These are phyloP conservation scores for Yamadazyma tumulicola DNA, from an alignment of 805 yeast genomes.

Conservation along the genomic window DNA sequence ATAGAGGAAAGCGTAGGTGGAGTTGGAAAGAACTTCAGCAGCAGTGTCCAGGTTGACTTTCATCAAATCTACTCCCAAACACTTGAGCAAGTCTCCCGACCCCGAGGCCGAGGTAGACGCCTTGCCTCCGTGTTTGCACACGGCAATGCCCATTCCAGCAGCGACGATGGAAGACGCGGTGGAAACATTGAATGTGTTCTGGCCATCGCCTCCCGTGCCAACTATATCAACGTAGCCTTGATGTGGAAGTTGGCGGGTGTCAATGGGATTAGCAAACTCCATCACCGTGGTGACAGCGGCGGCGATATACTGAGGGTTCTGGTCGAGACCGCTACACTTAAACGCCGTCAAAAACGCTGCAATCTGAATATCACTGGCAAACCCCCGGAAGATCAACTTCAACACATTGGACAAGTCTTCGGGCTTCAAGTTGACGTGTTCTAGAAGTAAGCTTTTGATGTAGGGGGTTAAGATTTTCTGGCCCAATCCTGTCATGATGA, in stretches of 20 bases:
- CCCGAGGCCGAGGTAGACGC: slow-evolving; percentile 94
- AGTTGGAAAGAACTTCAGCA: slow-evolving; percentile 50
- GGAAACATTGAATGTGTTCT: slow-evolving; percentile 93
- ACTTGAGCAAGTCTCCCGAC: slow-evolving; percentile 80
- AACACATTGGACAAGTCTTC: slow-evolving; percentile 64
- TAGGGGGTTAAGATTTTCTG: slow-evolving; percentile 46
- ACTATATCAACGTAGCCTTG: slow-evolving; percentile 79
- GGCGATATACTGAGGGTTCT: slow-evolving; percentile 76
- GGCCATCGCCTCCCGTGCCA: slow-evolving; percentile 99
- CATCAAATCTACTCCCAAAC: slow-evolving; percentile 78
- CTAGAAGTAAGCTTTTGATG: slow-evolving; percentile 58
- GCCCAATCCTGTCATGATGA: slow-evolving; percentile 6
- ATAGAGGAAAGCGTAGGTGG: slow-evolving; percentile 65
- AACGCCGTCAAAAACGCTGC: slow-evolving; percentile 80
- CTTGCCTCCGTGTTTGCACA: slow-evolving; percentile 96
- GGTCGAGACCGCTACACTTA: slow-evolving; percentile 72
- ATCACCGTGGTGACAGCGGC: slow-evolving; percentile 78
- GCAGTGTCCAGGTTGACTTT: slow-evolving; percentile 63
- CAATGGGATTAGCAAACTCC: slow-evolving; percentile 58
- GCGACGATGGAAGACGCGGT: slow-evolving; percentile 94
- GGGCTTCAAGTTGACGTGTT: slow-evolving; percentile 62
- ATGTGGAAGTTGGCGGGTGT: slow-evolving; percentile 38
- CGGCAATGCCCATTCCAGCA: slow-evolving; percentile 78
- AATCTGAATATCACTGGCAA: slow-evolving; percentile 64
- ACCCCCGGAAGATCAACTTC: slow-evolving; percentile 53